A percentile compares a stretch with the other conserved stretches of the same genome.
phyloP scores from a whole-genome alignment of 140 eudicot species.

The Cichorium intybus region DNA sequence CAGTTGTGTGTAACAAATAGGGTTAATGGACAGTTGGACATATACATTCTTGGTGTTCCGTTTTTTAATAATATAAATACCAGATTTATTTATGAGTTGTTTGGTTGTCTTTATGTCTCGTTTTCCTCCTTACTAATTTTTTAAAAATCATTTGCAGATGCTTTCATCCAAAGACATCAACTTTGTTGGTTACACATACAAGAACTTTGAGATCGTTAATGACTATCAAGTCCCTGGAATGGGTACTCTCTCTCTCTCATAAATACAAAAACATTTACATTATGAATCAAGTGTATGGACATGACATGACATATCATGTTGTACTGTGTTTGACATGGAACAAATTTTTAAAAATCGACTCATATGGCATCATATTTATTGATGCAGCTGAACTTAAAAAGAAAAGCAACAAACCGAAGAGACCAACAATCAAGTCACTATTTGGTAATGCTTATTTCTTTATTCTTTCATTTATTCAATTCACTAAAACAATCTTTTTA shows the following conservation, averaged over 20 bases:
- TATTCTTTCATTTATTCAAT: not conserved
- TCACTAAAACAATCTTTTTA: no score
- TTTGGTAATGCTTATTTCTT: conserved; percentile 58
- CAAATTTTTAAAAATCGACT: conserved; percentile 1
- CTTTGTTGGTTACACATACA: conserved; percentile 86
- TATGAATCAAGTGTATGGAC: no score
- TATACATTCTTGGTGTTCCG: not conserved
- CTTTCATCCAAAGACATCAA: conserved; percentile 81
- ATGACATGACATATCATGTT: no score
- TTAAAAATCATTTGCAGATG: conserved; percentile 49
- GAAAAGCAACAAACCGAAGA: conserved; percentile 73
- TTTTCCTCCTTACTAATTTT: not conserved
- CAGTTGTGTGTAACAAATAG: not conserved
- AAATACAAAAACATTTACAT: not conserved
- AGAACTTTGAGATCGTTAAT: conserved; percentile 80
- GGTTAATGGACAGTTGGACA: not conserved
- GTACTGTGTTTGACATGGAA: no score
- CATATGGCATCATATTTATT: conserved; percentile 5
- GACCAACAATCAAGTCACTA: conserved; percentile 84
- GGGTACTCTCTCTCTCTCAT: conserved; percentile 47
- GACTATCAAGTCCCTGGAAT: conserved; percentile 94
- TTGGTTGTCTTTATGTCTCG: not conserved
- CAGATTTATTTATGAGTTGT: not conserved
- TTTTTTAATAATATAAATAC: conserved; percentile 1
- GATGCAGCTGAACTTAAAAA: conserved; percentile 90